phyloP scores from a whole-genome alignment of 2,329 filamentous ascomycete genomes.

The Periglandula ipomoeae region DNA sequence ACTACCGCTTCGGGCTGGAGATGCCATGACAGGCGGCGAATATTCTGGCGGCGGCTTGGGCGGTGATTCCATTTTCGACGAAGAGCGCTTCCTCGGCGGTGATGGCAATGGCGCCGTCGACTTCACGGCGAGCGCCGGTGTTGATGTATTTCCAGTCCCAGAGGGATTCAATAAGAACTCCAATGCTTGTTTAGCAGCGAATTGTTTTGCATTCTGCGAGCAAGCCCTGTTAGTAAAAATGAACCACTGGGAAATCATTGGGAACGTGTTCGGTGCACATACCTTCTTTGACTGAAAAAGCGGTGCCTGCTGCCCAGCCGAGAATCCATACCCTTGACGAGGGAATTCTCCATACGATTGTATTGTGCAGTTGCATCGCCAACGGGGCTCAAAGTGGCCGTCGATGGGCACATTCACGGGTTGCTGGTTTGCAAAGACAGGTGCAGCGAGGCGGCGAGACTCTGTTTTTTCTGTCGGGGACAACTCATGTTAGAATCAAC shows the following conservation, averaged over 20 bases:
- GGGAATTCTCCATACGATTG: conserved; percentile 16
- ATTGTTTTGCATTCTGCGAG: conserved; percentile 38
- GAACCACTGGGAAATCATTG: too few relatives aligned
- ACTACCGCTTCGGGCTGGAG: too few relatives aligned
- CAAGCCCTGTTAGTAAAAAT: not conserved
- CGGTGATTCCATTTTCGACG: not conserved
- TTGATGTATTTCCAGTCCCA: not conserved
- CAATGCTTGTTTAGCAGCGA: conserved; percentile 39
- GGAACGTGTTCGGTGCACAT: too few relatives aligned
- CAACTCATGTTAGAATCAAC: not conserved
- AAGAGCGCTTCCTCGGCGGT: not conserved
- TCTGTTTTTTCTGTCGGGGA: conserved; percentile 13
- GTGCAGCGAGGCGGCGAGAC: conserved; percentile 1
- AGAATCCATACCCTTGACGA: conserved; percentile 25
- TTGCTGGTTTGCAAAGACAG: conserved; percentile 11
- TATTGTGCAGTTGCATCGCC: conserved; percentile 18
- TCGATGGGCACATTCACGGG: conserved; percentile 14
- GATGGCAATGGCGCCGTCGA: not conserved
- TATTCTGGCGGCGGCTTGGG: not conserved
- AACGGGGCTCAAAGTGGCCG: conserved; percentile 15
- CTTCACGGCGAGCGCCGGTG: not conserved
- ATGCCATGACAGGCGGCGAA: not conserved
- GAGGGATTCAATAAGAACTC: conserved; percentile 26
- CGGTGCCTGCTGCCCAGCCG: conserved; percentile 18
- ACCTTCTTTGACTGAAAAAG: conserved; percentile 39